Base-by-base conservation (phyloP, 495 filamentous ascomycete species). In the Niebla homalea region DNA sequence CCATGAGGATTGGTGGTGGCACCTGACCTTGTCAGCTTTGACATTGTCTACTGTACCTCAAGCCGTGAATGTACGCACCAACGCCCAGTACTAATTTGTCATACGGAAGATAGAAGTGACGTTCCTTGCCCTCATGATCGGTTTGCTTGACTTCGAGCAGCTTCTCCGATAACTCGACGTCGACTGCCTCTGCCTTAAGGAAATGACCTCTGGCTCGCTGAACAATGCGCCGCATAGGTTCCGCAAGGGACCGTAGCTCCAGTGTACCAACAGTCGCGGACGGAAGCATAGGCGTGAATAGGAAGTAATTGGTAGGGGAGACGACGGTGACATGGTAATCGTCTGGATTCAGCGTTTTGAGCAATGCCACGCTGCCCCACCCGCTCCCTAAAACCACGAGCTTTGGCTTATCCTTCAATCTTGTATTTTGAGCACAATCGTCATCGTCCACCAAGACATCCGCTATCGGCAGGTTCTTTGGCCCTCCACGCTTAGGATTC, bases 1-100 rank as follows among this genome's bases (percentile, higher is more conserved):
- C 93, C 93, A 64, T 99, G 92, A 3, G 92, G 80, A 62, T 96
- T 97, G 5, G 89, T 93, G 22, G 83, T 77, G 29, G 89, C 95
- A 21, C 92, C 79, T 83, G 6, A 44, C 19, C 15, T 23, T n/a
- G 21, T 54, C 51, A 62, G 56, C 51, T 46, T 36, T 10, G 21
- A 12, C 14, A 36, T 37, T n/a, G 19, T 2, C 15, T 22, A n/a
- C n/a, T n/a, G n/a, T n/a, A 32, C 32, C 25, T 7, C 12, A 7
- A n/a, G 19, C 29, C 11, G 35, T 19, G 15, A 19, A 16, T n/a
- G n/a, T 22, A 61, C 77, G 51, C 67, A 83, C 80, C 92, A 48
- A 96, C 89, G 50, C 80, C 89, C 58, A 99, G 72, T 18, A 99
- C 87, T n/a, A 99, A 73, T 70, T 99, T 99, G 62, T 99, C 93